Evolutionary conservation across 768 basidiomycete genomes (phyloP), one percentile per base, ranked within the genome.

Genomic region (Phylloporus arenicola): DNA sequence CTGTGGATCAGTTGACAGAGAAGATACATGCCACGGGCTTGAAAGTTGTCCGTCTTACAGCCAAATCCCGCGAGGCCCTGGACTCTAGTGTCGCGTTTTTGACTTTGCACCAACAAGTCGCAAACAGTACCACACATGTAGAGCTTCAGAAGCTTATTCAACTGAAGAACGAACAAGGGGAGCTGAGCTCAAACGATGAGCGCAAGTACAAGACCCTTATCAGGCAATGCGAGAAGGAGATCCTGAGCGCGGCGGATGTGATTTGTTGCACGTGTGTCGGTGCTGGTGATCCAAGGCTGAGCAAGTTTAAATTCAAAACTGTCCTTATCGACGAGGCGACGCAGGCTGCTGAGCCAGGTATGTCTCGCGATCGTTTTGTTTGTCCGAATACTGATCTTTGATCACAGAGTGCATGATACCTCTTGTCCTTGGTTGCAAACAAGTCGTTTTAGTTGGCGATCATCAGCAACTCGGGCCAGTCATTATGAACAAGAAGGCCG

Each of bases 401-500:
- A 43, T 52, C 50, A 17, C 59, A 95, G 96, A 99, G 72, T 98
- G 95, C 70, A 98, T 99, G 94, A 99, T 99, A 59, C 96, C 96
- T 14, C 80, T 99, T 30, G 88, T 98, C 6, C 83, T 99, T 61
- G 96, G 96, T 13, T 98, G 94, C 67, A 98, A 98, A 69, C 96
- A 99, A 63, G 92, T 92, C 48, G 96, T 99, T 24, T 81, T 99
- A 35, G 96, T 99, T 48, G 96, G 96, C 47, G 95, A 97, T 71
- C 90, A 96, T 68, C 91, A 73, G 57, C 96, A 98, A 78, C 84
- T 98, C 44, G 96, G 96, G 1, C 96, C 96, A 7, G 96, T 98
- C 61, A 97, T 99, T 67, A 98, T 99, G 96, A 99, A 98, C 81
- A 99, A 99, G 81, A 98, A 99, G 65, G 96, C 96, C 0, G 95